A percentile compares a stretch with the other conserved stretches of the same genome.
These are phyloP conservation scores for Lentinula detonsa DNA, from an alignment of 768 basidiomycete genomes.

Conservation along the genomic window DNA sequence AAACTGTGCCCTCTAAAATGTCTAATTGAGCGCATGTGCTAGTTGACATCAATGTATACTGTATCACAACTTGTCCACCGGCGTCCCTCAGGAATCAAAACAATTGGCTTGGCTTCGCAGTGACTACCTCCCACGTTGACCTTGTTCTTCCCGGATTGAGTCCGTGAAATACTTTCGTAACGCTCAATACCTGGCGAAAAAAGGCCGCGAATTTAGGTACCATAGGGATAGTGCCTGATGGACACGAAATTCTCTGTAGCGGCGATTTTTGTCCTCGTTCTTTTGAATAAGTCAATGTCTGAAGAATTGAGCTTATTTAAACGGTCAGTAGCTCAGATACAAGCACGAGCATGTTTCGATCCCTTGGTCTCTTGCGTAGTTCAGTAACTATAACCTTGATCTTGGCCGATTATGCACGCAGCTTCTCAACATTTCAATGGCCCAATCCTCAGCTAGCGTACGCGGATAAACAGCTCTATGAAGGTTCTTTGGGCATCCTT, in stretches of 20 bases:
- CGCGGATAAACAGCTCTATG: background rate
- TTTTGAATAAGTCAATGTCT: background rate
- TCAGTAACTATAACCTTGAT: background rate
- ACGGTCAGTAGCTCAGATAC: background rate
- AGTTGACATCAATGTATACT: no score
- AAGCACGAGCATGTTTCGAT: background rate
- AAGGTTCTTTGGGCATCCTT: slow-evolving; percentile 1
- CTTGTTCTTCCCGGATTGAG: no score
- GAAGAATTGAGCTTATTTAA: background rate
- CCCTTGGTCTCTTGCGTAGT: background rate
- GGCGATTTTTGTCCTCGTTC: background rate
- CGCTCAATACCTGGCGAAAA: no score
- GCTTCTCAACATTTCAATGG: slow-evolving; percentile 1
- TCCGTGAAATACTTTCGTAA: no score
- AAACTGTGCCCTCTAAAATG: background rate
- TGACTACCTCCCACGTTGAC: no score
- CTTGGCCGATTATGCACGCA: background rate
- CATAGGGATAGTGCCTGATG: no score
- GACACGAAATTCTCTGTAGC: background rate
- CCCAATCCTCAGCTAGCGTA: background rate
- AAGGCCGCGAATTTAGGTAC: no score
- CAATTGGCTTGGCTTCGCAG: no score
- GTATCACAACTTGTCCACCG: no score
- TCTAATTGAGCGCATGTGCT: background rate
- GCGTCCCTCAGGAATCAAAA: no score